Percentiles rank a stretch among this genome's conserved stretches.
These are phyloP conservation scores for Penicillium sumatraense DNA, from an alignment of 2,329 filamentous ascomycete genomes.

Conservation along the genomic window DNA sequence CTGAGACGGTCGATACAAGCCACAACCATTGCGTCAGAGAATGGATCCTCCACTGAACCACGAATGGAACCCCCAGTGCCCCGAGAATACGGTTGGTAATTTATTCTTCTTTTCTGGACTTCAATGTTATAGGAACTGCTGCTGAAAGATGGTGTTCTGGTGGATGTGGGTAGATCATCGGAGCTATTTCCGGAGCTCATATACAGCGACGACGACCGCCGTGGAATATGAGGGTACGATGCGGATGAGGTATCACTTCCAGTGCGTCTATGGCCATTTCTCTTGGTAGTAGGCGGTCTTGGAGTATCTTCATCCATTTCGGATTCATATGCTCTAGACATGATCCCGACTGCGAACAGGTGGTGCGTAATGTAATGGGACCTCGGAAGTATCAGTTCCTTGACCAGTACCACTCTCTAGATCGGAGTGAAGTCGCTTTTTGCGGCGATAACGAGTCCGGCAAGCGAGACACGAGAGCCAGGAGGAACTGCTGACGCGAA, in stretches of 20 bases:
- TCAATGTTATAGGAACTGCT: slow-evolving; percentile 25
- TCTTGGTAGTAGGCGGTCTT: slow-evolving; percentile 58
- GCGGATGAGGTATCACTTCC: slow-evolving; percentile 14
- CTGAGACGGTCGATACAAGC: neutral
- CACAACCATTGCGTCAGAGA: slow-evolving; percentile 18
- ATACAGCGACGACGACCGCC: slow-evolving; percentile 32
- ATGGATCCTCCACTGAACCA: slow-evolving; percentile 15
- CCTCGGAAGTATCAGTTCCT: slow-evolving; percentile 32
- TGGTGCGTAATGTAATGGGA: slow-evolving; percentile 29
- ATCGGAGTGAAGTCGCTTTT: slow-evolving; percentile 37
- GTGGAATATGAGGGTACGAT: slow-evolving; percentile 29
- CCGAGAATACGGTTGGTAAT: neutral
- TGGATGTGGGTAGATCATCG: slow-evolving; percentile 21
- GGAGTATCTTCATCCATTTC: slow-evolving; percentile 38
- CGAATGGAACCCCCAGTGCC: neutral
- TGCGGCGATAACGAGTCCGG: slow-evolving; percentile 22
- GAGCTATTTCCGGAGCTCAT: slow-evolving; percentile 15
- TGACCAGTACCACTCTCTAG: slow-evolving; percentile 39
- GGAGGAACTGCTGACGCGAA: slow-evolving; percentile 19
- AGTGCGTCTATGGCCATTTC: slow-evolving; percentile 28
- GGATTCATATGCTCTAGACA: slow-evolving; percentile 21
- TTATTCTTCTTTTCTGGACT: slow-evolving; percentile 26
- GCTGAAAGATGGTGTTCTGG: slow-evolving; percentile 27
- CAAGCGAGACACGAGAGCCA: slow-evolving; percentile 31
- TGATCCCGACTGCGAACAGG: slow-evolving; percentile 29